Conservation (phyloP, 805 yeast species). For the Lipomyces sp. region DNA sequence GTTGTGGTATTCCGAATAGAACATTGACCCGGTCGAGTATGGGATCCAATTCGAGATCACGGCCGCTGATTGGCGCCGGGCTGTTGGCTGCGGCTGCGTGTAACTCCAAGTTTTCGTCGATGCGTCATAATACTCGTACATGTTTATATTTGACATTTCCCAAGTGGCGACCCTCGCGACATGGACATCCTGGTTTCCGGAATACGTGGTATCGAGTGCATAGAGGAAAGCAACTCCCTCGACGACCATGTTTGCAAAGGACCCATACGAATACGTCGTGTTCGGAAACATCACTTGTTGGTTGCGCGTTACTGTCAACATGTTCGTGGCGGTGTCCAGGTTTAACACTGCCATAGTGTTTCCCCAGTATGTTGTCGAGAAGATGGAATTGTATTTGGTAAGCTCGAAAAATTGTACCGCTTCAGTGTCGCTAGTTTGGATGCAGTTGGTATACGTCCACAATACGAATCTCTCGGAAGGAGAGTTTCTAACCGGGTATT, state of each 20-base stretch:
- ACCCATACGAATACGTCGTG: constrained; percentile 30
- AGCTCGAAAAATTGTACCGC: constrained; percentile 29
- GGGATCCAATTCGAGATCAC: constrained; percentile 25
- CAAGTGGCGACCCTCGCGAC: constrained; percentile 28
- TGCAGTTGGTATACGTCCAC: constrained; percentile 35
- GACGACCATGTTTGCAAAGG: constrained; percentile 32
- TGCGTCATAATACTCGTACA: constrained; percentile 29
- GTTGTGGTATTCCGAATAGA: constrained; percentile 33
- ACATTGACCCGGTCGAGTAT: constrained; percentile 31
- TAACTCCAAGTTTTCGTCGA: constrained; percentile 24
- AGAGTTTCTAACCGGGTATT: constrained; percentile 6
- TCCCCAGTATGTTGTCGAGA: constrained; percentile 14
- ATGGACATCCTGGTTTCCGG: constrained; percentile 32
- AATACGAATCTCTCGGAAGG: constrained; percentile 21
- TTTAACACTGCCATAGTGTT: constrained; percentile 25
- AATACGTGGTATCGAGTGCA: constrained; percentile 24
- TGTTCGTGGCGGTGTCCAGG: constrained; percentile 20
- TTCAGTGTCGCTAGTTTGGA: constrained; percentile 19
- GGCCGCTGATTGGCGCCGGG: constrained; percentile 30
- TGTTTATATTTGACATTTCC: not conserved
- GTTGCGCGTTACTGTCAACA: constrained; percentile 16
- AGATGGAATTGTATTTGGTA: constrained; percentile 15
- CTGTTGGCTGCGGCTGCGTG: constrained; percentile 31
- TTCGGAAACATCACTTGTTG: constrained; percentile 14
- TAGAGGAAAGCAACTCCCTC: constrained; percentile 30